Evolutionary conservation across 2,329 filamentous ascomycete species (phyloP).

Genomic region (Xylariaceae sp.): DNA sequence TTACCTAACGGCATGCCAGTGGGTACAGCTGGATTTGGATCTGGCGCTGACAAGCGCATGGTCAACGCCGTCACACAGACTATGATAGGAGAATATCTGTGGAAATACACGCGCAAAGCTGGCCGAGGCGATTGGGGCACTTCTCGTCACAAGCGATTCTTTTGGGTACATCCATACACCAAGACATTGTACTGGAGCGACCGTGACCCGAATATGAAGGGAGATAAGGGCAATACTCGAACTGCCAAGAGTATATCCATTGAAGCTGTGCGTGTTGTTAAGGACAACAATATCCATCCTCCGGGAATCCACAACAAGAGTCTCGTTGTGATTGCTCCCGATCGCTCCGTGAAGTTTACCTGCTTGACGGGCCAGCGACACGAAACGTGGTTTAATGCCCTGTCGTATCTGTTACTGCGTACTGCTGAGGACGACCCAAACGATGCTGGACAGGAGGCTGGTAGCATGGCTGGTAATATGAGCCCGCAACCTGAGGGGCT

Average conservation of each 20-base stretch:
- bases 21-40: slow-evolving; percentile 56
- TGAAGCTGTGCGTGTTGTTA: slow-evolving; percentile 85
- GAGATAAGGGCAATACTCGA: no score
- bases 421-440: slow-evolving; percentile 62
- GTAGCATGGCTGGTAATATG: slow-evolving; percentile 55
- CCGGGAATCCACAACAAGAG: slow-evolving; percentile 94
- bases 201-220: slow-evolving; percentile 74
- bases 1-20: slow-evolving; percentile 58
- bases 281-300: slow-evolving; percentile 91
- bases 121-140: slow-evolving; percentile 85
- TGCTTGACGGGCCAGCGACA: slow-evolving; percentile 90
- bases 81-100: slow-evolving; percentile 98
- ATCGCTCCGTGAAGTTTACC: slow-evolving; percentile 87
- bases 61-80: slow-evolving; percentile 98
- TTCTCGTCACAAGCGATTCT: slow-evolving; percentile 89
- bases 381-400: slow-evolving; percentile 97
- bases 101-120: slow-evolving; percentile 97
- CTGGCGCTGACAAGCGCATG: slow-evolving; percentile 89
- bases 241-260: slow-evolving; percentile 87
- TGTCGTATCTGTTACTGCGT: slow-evolving; percentile 86
- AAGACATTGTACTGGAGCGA: slow-evolving; percentile 96
- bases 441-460: slow-evolving; percentile 56
- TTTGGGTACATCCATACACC: slow-evolving; percentile 99
- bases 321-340: slow-evolving; percentile 82
- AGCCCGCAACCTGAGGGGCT: slow-evolving; percentile 72